phyloP scores from a whole-genome alignment of 2,329 filamentous ascomycete species.

The Aspergillus ruber region DNA sequence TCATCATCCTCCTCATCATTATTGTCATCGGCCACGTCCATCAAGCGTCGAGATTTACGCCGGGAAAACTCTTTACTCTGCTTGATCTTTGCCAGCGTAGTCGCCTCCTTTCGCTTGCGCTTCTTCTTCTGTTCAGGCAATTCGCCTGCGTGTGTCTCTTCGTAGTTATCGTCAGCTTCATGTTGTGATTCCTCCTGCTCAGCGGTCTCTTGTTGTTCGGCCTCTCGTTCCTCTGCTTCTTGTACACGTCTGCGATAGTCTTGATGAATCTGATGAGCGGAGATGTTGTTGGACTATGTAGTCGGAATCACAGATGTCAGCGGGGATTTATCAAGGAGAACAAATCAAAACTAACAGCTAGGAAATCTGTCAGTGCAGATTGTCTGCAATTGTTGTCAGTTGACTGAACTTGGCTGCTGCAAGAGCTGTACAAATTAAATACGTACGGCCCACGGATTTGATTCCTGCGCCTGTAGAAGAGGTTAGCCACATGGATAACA shows the following conservation, averaged over 20 bases:
- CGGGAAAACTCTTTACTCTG: slow-evolving; percentile 46
- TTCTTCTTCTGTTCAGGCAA: slow-evolving; percentile 45
- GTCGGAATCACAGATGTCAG: not conserved
- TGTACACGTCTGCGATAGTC: slow-evolving; percentile 51
- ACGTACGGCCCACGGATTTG: slow-evolving; percentile 43
- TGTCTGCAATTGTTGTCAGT: slow-evolving; percentile 37
- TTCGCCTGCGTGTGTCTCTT: slow-evolving; percentile 33
- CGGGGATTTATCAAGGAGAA: not conserved
- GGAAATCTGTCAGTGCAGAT: slow-evolving; percentile 62
- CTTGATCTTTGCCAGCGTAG: slow-evolving; percentile 40
- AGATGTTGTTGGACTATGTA: slow-evolving; percentile 57
- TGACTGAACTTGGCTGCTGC: not conserved
- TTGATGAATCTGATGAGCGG: slow-evolving; percentile 55
- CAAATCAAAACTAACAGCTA: slow-evolving; percentile 48
- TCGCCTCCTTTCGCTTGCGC: slow-evolving; percentile 50
- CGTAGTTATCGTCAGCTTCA: slow-evolving; percentile 24
- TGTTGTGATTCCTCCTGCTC: slow-evolving; percentile 24
- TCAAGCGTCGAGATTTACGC: slow-evolving; percentile 37
- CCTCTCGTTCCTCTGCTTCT: slow-evolving; percentile 40
- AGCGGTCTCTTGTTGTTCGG: slow-evolving; percentile 8
- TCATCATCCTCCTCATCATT: slow-evolving; percentile 45
- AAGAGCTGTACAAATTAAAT: not conserved
- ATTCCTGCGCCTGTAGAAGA: slow-evolving; percentile 22
- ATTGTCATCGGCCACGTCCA: slow-evolving; percentile 41
- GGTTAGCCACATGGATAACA: not conserved